Base-by-base conservation (phyloP, 2,329 filamentous ascomycete genomes). In the Aschersonia sp. region DNA sequence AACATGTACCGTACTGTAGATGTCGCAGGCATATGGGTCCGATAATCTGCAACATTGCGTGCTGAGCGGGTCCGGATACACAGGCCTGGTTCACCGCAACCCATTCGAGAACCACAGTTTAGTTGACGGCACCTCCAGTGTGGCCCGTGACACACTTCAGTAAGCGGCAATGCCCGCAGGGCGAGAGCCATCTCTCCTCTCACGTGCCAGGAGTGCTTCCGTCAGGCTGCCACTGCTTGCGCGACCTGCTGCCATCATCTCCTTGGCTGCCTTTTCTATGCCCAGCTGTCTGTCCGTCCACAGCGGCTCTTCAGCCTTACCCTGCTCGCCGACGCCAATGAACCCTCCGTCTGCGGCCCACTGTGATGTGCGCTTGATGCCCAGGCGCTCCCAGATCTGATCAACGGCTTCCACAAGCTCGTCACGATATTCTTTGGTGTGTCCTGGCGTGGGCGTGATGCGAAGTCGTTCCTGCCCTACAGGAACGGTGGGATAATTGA, bases 401-500 rank as follows among this genome's bases (percentile, higher is more conserved):
- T 95, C 86, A 35, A 98, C 69, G 5, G 90, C 88, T 50, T 80
- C 67, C 31, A 95, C 81, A 5, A 98, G 81, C 58, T 94, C 80
- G 54, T 94, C 84, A 52, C 88, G 87, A 68, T 85, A 87, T 56
- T 86, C 79, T 66, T 84, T 84, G 48, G 78, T 79, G 64, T 98
- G 92, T 42, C 92, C 92, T 0, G 92, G 92, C 1, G 92, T 98
- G 0, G 92, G 92, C 2, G 92, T 98, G 64, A 98, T 87, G 55
- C 92, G 84, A 48, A 98, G 82, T 49, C 92, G 83, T 67, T 98
- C 92, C 71, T 98, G 89, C n/a, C 92, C 92, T 6, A 94, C 87
- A 2, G 92, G 92, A 3, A 98, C 92, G 46, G 92, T 98, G 2
- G 92, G 92, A 68, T 97, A 97, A 71, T 98, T 98, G 76, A 98